phyloP scores from a whole-genome alignment of 805 yeast genomes.

The Candida namnaoensis region DNA sequence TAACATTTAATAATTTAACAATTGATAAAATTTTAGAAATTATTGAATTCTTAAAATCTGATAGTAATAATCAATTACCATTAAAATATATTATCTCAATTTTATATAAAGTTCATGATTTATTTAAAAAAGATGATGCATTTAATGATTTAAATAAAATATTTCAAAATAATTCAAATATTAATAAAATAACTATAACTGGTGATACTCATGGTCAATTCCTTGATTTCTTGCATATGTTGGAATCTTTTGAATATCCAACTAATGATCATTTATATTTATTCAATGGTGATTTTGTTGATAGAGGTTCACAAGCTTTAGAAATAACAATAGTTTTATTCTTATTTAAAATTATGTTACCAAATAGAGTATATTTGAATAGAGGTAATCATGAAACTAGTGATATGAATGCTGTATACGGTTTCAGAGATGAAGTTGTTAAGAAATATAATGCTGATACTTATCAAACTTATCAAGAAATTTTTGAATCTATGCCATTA shows the following conservation, averaged over 20 bases:
- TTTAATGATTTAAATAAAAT: constrained; percentile 57
- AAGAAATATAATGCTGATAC: constrained; percentile 76
- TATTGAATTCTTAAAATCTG: constrained; percentile 68
- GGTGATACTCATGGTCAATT: constrained; percentile 99
- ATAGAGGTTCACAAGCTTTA: constrained; percentile 97
- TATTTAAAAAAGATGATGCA: constrained; percentile 60
- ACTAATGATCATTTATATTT: constrained; percentile 57
- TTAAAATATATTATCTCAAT: constrained; percentile 78
- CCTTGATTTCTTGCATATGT: constrained; percentile 79
- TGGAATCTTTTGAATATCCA: constrained; percentile 67
- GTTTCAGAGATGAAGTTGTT: constrained; percentile 94
- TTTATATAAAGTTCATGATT: constrained; percentile 56
- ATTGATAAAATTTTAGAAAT: constrained; percentile 36
- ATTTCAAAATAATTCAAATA: constrained; percentile 18
- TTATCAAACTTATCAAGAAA: constrained; percentile 76
- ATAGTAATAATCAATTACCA: constrained; percentile 70
- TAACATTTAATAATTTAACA: constrained; percentile 20
- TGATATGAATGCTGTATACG: constrained; percentile 94
- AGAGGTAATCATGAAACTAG: constrained; percentile 97
- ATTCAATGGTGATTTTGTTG: constrained; percentile 97
- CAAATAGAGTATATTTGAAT: constrained; percentile 63
- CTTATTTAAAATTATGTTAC: constrained; percentile 68
- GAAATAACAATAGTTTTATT: constrained; percentile 84
- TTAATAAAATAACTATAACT: constrained; percentile 65
- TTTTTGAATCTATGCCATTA: constrained; percentile 80